Evolutionary conservation across 2,329 filamentous ascomycete genomes (phyloP).

Genomic region (Ascochyta rabiei): DNA sequence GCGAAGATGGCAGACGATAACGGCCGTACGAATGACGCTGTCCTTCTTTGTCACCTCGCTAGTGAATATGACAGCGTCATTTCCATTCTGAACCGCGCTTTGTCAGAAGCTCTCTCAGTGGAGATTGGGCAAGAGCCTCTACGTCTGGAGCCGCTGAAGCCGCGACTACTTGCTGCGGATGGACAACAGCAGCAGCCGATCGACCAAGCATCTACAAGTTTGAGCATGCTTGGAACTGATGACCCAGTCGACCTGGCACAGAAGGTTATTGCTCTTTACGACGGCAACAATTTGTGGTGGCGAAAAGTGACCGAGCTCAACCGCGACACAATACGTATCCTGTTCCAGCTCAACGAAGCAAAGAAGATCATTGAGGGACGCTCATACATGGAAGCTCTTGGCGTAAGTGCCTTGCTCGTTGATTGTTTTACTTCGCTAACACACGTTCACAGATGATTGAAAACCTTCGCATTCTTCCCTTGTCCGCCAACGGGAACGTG

Average conservation of each 20-base stretch:
- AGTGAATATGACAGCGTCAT: constrained; percentile 97
- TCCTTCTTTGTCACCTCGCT: constrained; percentile 91
- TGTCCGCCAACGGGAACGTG: constrained; percentile 76
- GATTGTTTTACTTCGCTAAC: constrained; percentile 15
- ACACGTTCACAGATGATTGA: constrained; percentile 67
- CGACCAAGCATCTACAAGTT: constrained; percentile 49
- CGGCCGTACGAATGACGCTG: constrained; percentile 89
- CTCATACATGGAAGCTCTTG: constrained; percentile 66
- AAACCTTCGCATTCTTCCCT: constrained; percentile 76
- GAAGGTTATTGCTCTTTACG: constrained; percentile 68
- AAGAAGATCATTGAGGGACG: constrained; percentile 64
- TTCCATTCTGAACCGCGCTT: constrained; percentile 82
- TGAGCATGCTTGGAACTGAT: constrained; percentile 71
- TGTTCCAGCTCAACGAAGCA: constrained; percentile 66
- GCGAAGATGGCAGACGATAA: constrained; percentile 93
- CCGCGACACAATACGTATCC: constrained; percentile 63
- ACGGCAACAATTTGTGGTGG: constrained; percentile 64
- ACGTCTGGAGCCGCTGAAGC: constrained; percentile 79
- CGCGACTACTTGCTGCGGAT: constrained; percentile 56
- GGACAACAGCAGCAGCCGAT: constrained; percentile 40
- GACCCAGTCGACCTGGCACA: constrained; percentile 68
- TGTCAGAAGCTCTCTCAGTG: constrained; percentile 86
- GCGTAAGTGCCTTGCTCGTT: constrained; percentile 58
- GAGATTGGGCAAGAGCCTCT: constrained; percentile 83
- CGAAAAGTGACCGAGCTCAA: constrained; percentile 64